These are phyloP conservation scores for Amanita phalloides DNA, from an alignment of 768 basidiomycete genomes.

Conservation along the genomic window DNA sequence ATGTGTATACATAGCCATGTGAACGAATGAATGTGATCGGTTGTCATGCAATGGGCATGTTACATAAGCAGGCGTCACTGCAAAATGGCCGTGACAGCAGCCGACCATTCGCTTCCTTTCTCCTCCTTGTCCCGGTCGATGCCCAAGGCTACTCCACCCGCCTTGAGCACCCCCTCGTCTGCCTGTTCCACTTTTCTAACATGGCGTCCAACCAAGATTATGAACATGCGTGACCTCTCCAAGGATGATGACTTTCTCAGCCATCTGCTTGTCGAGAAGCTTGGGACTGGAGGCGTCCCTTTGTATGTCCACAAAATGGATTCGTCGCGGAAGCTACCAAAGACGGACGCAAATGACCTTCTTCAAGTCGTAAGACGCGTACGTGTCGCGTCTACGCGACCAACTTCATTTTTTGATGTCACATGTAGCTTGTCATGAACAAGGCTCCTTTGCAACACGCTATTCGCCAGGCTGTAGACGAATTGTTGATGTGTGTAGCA, in stretches of 20 bases:
- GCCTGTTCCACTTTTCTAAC: conserved; percentile 20
- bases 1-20: neutral
- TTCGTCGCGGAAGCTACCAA: conserved; percentile 62
- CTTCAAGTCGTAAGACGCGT: conserved; percentile 73
- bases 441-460: conserved; percentile 46
- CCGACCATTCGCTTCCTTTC: conserved; percentile 11
- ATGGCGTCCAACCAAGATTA: conserved; percentile 82
- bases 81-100: conserved; percentile 15
- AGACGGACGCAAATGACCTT: conserved; percentile 58
- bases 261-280: conserved; percentile 81
- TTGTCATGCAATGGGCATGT: neutral
- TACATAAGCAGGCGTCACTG: conserved; percentile 9
- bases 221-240: conserved; percentile 86
- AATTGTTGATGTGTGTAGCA: conserved; percentile 59
- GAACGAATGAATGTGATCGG: neutral
- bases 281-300: conserved; percentile 72
- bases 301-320: conserved; percentile 90
- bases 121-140: conserved; percentile 10
- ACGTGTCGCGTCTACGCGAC: conserved; percentile 20
- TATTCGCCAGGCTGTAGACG: conserved; percentile 66
- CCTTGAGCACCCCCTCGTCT: conserved; percentile 16
- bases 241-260: conserved; percentile 88
- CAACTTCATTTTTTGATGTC: conserved; percentile 11
- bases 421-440: conserved; percentile 43
- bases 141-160: conserved; percentile 15